Base-by-base conservation (phyloP, 2,329 filamentous ascomycete species). In the Bimuria novae-zelandiae region DNA sequence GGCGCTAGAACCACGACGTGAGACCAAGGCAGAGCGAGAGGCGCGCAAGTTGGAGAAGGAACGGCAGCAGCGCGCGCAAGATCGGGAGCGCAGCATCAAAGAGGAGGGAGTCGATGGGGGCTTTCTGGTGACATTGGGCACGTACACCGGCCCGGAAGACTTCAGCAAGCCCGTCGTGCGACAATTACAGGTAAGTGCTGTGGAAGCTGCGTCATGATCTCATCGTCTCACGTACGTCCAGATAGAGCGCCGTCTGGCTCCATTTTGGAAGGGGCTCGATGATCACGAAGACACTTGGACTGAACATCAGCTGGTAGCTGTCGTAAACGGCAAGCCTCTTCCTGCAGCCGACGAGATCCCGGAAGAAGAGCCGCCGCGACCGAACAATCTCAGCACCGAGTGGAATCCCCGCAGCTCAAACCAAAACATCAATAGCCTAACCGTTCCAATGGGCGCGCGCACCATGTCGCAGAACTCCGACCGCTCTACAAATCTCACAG, bases 81-180 rank as follows among this genome's bases (percentile, higher is more conserved):
- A 99, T 72, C 85, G 94, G 42, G 92, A 96, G 73, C 84, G 89
- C 60, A 99, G 94, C 69, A 86, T 97, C 77, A 86, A 82, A 59
- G 92, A 97, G 65, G 94, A 99, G 71, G 86, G 92, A 72, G 89
- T 97, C 3, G 94, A 99, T 74, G 94, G 94, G 17, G 94, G 94
- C 19, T 99, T 88, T 76, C 78, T 99, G 42, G 94, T 99, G 27
- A 99, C 94, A 0, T 84, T 96, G 69, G 94, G 94, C 30, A 90
- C 92, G 44, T 99, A 99, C 70, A 93, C 90, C 19, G 92, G 93
- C 0, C 79, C 86, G 0, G 94, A 99, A 75, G 94, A 99, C 75
- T 99, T 93, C 72, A 96, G 85, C 79, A 97, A 97, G 74, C 78
- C 84, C 16, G 80, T 90, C 42, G 93, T 97, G 51, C 85, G 94